phyloP scores from a whole-genome alignment of 345 rosid genomes.

The Ailanthus altissimus region DNA sequence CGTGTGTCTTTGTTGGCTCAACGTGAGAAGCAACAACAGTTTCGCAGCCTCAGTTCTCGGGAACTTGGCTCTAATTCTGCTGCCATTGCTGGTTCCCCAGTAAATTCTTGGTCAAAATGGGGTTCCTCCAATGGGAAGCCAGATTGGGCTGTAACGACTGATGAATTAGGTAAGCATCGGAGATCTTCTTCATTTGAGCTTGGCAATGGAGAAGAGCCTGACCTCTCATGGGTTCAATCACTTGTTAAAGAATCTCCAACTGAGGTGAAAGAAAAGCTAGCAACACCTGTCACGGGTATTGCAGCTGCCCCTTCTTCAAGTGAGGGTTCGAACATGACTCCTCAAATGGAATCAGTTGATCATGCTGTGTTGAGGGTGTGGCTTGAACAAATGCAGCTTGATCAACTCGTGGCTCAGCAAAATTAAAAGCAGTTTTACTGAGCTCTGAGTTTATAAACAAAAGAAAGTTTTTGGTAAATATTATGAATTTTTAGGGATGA shows the following conservation, averaged over 20 bases:
- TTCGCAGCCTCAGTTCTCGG: conserved; percentile 65
- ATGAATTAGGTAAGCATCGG: conserved; percentile 48
- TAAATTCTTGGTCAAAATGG: conserved; percentile 74
- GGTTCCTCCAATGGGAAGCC: conserved; percentile 83
- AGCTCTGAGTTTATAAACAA: conserved; percentile 36
- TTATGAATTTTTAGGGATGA: conserved; percentile 27
- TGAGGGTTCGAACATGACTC: conserved; percentile 39
- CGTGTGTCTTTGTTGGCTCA: conserved; percentile 72
- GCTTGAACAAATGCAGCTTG: conserved; percentile 87
- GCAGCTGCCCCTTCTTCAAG: conserved; percentile 35
- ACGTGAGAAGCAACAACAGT: conserved; percentile 63
- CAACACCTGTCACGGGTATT: conserved; percentile 33
- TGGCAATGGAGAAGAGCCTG: conserved; percentile 72
- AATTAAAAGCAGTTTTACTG: conserved; percentile 43
- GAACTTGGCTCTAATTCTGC: conserved; percentile 59
- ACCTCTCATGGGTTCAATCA: conserved; percentile 89
- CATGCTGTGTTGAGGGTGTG: conserved; percentile 70
- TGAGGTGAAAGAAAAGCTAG: conserved; percentile 56
- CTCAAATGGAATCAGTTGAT: conserved; percentile 53
- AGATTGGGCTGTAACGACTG: conserved; percentile 63
- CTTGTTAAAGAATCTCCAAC: conserved; percentile 74
- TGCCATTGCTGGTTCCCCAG: conserved; percentile 61
- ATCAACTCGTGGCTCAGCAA: conserved; percentile 93
- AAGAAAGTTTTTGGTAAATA: conserved; percentile 57
- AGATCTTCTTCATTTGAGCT: conserved; percentile 56